Base-by-base conservation (phyloP, 441 rosid species). In the Codiaeum variegatum region DNA sequence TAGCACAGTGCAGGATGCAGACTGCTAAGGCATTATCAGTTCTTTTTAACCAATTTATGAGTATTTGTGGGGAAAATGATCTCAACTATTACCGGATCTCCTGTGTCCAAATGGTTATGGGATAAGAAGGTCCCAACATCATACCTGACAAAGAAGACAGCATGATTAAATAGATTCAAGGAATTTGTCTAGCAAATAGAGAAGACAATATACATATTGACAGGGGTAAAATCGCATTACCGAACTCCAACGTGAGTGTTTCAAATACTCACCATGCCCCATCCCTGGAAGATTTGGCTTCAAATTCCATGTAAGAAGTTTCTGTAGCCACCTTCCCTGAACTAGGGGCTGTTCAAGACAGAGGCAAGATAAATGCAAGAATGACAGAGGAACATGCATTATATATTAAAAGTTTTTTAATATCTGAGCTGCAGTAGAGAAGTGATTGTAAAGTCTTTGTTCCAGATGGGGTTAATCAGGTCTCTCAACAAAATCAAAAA, bases 271-370 rank as follows among this genome's bases (percentile, higher is more conserved):
- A 95, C 99, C 99, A 95, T 69, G 99, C 99, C 77, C 99, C 99
- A 79, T 95, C 99, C 78, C 99, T 85, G 6, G 92, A 82, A 78
- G 98, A 95, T 81, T 90, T 95, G 70, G 97, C 97, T 88, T 95
- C 98, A 80, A 90, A 95, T 76, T 93, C 98, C 91, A 90, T 84
- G 60, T 77, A 82, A 69, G 87, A 72, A 67, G 76, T 80, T 78
- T 95, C 97, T 69, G 92, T 78, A 73, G 84, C 80, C 68, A 66
- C 77, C 75, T 87, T 91, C 80, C 84, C 88, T 44, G 83, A 83
- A 80, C 77, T 77, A 34, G 91, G 76, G 75, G 79, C 92, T 86
- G 74, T 19, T 69, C 24, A 24, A 24, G 46, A 73, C 23, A 15
- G 49, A 44, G 54, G 21, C 61, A 40, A 60, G 64, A 73, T 76